Evolutionary conservation across 2,329 filamentous ascomycete species (phyloP).

Genomic region (Pezicula radicicola): DNA sequence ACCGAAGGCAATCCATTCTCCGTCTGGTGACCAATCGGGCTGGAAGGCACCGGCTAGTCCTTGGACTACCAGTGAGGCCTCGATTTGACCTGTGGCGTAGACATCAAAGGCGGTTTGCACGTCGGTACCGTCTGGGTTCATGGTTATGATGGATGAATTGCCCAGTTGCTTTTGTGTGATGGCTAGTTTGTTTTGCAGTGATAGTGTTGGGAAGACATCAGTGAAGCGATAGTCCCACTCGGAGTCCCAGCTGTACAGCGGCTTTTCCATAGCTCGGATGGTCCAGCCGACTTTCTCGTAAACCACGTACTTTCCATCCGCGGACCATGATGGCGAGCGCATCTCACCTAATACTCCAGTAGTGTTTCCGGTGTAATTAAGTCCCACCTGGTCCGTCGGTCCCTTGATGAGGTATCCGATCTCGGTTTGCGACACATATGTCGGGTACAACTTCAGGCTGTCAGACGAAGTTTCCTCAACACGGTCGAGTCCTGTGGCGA

Average conservation of each 20-base stretch:
- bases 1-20: slow-evolving; percentile 35
- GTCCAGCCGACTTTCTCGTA: slow-evolving; percentile 26
- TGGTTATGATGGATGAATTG: slow-evolving; percentile 34
- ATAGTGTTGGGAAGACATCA: slow-evolving; percentile 36
- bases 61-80: slow-evolving; percentile 16
- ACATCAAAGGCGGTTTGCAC: slow-evolving; percentile 26
- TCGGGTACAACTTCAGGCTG: slow-evolving; percentile 11
- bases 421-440: slow-evolving; percentile 9
- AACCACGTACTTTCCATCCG: slow-evolving; percentile 16
- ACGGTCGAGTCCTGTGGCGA: slow-evolving; percentile 33
- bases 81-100: slow-evolving; percentile 13
- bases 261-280: slow-evolving; percentile 31
- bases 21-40: slow-evolving; percentile 35
- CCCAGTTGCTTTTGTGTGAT: slow-evolving; percentile 38
- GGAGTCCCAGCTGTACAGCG: slow-evolving; percentile 35
- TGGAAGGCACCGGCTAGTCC: slow-evolving; percentile 37
- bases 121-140: slow-evolving; percentile 27
- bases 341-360: slow-evolving; percentile 7
- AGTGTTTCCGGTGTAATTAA: slow-evolving; percentile 15
- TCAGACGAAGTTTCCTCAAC: slow-evolving; percentile 18
- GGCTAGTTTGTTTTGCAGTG: slow-evolving; percentile 23
- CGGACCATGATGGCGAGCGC: slow-evolving; percentile 17
- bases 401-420: slow-evolving; percentile 17
- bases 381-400: slow-evolving; percentile 5
- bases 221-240: slow-evolving; percentile 41